Percentiles rank a stretch among this genome's conserved stretches.
phyloP scores from a whole-genome alignment of 176 grass and related monocot species.

The Ensete glaucum region DNA sequence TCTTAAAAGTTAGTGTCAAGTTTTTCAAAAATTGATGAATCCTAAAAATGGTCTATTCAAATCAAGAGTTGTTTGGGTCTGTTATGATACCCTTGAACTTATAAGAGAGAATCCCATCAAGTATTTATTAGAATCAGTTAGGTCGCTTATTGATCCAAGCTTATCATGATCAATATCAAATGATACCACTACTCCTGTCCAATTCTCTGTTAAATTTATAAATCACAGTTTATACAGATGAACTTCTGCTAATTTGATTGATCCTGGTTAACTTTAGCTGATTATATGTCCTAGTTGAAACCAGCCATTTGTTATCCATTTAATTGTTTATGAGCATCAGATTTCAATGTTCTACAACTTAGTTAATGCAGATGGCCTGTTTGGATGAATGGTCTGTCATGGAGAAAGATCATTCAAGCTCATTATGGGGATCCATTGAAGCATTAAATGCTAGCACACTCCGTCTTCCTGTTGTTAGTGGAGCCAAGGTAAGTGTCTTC shows the following conservation, averaged over 20 bases:
- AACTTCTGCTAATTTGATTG: background rate
- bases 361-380: conserved; percentile 49
- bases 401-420: conserved; percentile 72
- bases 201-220: background rate
- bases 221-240: background rate
- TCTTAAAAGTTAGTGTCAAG: background rate
- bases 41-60: background rate
- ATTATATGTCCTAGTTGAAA: background rate
- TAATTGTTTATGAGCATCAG: background rate
- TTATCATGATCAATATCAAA: background rate
- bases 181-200: background rate
- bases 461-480: conserved; percentile 78
- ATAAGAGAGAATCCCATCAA: background rate
- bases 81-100: background rate
- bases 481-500: conserved; percentile 61
- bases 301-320: background rate
- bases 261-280: background rate
- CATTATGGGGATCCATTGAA: conserved; percentile 64
- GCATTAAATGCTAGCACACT: conserved; percentile 90
- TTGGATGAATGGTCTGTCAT: conserved; percentile 82
- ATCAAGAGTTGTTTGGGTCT: background rate
- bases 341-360: background rate
- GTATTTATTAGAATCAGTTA: background rate
- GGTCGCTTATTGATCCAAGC: background rate
- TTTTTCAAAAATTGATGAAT: background rate